A percentile compares a stretch with the other conserved stretches of the same genome.
phyloP scores from a whole-genome alignment of 2,329 filamentous ascomycete species.

The Karstenula rhodostoma region DNA sequence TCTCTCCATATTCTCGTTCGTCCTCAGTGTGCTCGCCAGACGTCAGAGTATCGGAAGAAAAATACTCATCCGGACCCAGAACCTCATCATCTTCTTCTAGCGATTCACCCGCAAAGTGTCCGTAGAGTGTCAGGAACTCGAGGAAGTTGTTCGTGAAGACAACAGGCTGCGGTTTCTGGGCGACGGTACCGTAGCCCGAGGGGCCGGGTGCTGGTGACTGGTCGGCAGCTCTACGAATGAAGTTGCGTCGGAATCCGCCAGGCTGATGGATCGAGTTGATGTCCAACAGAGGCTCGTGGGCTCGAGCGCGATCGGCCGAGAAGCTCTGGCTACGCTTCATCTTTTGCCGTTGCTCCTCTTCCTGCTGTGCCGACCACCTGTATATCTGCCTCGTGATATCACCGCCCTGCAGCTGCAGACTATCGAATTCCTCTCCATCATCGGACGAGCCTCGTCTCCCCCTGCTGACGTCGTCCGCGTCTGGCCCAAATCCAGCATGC shows the following conservation, averaged over 20 bases:
- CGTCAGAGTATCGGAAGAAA: constrained; percentile 77
- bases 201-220: constrained; percentile 60
- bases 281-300: constrained; percentile 81
- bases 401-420: constrained; percentile 88
- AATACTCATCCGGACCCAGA: constrained; percentile 87
- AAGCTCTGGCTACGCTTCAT: constrained; percentile 89
- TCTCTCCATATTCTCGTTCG: constrained; percentile 80
- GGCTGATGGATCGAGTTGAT: constrained; percentile 92
- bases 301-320: constrained; percentile 76
- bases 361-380: constrained; percentile 91
- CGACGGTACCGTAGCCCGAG: constrained; percentile 51
- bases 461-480: constrained; percentile 36
- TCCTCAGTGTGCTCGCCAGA: constrained; percentile 64
- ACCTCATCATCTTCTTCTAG: constrained; percentile 96
- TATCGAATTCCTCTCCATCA: constrained; percentile 82
- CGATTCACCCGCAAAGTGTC: constrained; percentile 96
- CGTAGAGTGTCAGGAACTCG: constrained; percentile 93
- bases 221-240: constrained; percentile 76
- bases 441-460: constrained; percentile 55
- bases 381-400: constrained; percentile 96
- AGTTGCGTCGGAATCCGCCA: constrained; percentile 92
- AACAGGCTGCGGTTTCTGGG: constrained; percentile 32
- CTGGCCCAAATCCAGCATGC: constrained; percentile 33
- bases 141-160: constrained; percentile 88
- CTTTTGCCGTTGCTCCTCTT: constrained; percentile 69